These are phyloP conservation scores for Parastagonospora nodorum DNA, from an alignment of 2,329 filamentous ascomycete genomes.

Conservation along the genomic window DNA sequence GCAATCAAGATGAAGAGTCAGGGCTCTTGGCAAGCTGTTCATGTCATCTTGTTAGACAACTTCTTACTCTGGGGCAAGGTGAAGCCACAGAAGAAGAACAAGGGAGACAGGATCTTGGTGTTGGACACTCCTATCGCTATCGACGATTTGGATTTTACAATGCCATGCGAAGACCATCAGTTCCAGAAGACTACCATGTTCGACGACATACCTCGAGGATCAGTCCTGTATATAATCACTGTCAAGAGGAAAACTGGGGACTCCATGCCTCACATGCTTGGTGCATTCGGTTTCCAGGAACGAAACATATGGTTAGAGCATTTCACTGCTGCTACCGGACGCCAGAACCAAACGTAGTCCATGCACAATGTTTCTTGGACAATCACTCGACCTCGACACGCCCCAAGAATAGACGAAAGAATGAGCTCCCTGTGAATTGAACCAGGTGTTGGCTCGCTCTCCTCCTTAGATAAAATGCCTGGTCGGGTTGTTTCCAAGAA, in stretches of 20 bases:
- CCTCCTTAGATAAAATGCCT: no score
- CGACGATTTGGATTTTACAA: conserved; percentile 13
- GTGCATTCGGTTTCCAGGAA: conserved; percentile 18
- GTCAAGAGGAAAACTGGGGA: conserved; percentile 15
- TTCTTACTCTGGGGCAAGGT: conserved; percentile 37
- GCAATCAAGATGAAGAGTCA: conserved; percentile 37
- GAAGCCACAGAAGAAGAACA: conserved; percentile 27
- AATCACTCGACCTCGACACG: no score
- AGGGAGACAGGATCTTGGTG: conserved; percentile 18
- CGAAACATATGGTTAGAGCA: conserved; percentile 22
- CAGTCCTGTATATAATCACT: conserved; percentile 26
- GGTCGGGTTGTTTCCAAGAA: no score
- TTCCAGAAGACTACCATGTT: conserved; percentile 31
- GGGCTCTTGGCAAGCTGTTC: conserved; percentile 36
- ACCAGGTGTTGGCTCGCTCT: no score
- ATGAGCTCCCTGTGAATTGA: no score
- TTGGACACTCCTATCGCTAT: conserved; percentile 27
- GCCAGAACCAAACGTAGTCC: not conserved
- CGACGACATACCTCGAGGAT: conserved; percentile 33
- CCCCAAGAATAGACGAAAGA: no score
- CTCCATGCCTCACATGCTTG: conserved; percentile 25
- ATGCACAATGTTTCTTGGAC: no score
- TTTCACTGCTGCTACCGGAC: conserved; percentile 6
- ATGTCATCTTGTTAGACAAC: conserved; percentile 37
- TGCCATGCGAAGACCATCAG: conserved; percentile 19